These are phyloP conservation scores for Dryadomyces quercus-mongolicae DNA, from an alignment of 2,329 filamentous ascomycete genomes.

Conservation along the genomic window DNA sequence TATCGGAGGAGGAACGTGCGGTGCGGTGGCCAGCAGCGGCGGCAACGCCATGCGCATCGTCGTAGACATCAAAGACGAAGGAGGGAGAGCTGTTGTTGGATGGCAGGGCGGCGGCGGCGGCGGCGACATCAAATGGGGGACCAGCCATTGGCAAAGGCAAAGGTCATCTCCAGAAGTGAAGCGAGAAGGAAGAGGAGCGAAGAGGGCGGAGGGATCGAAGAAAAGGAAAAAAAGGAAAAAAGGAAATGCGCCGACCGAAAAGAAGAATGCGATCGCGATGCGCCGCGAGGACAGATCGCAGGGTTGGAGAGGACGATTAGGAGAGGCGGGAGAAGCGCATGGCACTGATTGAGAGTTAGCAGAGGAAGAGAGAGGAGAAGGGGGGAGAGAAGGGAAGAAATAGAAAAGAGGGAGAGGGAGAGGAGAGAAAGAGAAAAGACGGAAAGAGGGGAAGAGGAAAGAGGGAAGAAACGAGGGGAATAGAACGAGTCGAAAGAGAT, in stretches of 20 bases:
- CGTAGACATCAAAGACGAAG: slow-evolving; percentile 42
- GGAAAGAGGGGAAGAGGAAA: neutral
- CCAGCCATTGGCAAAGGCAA: slow-evolving; percentile 35
- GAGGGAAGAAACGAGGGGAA: neutral
- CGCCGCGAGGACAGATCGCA: too few species aligned
- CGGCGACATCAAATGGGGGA: slow-evolving; percentile 32
- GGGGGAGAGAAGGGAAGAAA: neutral
- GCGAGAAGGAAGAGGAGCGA: neutral
- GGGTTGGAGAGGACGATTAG: too few species aligned
- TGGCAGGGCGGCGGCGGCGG: slow-evolving; percentile 17
- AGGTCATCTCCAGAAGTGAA: slow-evolving; percentile 8
- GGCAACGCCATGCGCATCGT: slow-evolving; percentile 24
- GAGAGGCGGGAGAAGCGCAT: neutral
- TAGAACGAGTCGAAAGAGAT: neutral
- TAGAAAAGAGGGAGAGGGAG: neutral
- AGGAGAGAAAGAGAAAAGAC: neutral
- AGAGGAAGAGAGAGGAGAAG: neutral
- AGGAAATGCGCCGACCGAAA: neutral
- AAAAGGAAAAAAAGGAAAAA: neutral
- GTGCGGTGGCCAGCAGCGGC: too few species aligned
- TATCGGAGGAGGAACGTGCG: too few species aligned
- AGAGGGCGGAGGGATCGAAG: neutral
- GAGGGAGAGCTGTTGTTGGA: slow-evolving; percentile 19
- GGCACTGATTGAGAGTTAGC: neutral
- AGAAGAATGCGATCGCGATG: neutral